Percentiles rank a stretch among this genome's conserved stretches.
phyloP scores from a whole-genome alignment of 345 rosid species.

The Lepidium didymum region DNA sequence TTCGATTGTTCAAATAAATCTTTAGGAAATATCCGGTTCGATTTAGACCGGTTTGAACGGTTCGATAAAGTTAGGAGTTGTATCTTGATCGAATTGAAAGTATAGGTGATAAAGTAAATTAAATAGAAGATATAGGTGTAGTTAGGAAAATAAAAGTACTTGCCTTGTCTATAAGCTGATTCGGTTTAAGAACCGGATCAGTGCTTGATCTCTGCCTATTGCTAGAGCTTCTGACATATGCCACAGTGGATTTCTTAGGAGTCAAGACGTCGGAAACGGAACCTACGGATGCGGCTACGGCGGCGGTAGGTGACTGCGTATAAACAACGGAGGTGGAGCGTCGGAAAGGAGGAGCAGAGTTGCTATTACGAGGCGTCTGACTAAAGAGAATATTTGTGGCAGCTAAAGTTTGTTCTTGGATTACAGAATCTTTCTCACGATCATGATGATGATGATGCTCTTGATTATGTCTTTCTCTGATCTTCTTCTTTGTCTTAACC shows the following conservation, averaged over 20 bases:
- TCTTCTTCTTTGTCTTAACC: slow-evolving; percentile 26
- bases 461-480: slow-evolving; percentile 31
- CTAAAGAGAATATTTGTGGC: slow-evolving; percentile 70
- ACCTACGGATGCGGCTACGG: slow-evolving; percentile 2
- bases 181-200: slow-evolving; percentile 80
- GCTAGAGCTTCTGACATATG: slow-evolving; percentile 65
- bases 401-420: slow-evolving; percentile 72
- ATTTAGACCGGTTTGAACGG: not conserved
- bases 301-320: slow-evolving; percentile 13
- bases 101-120: not conserved
- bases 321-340: slow-evolving; percentile 76
- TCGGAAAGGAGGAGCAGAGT: slow-evolving; percentile 49
- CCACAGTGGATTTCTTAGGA: slow-evolving; percentile 44
- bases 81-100: not conserved
- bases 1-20: too few relatives aligned
- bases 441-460: slow-evolving; percentile 19
- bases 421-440: slow-evolving; percentile 42
- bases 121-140: not conserved
- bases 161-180: slow-evolving; percentile 87
- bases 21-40: not conserved
- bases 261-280: slow-evolving; percentile 42
- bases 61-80: not conserved
- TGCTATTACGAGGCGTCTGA: slow-evolving; percentile 49
- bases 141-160: not conserved
- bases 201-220: slow-evolving; percentile 79